These are phyloP conservation scores for Aspergillus sp. DNA, from an alignment of 2,329 filamentous ascomycete species.

Conservation along the genomic window DNA sequence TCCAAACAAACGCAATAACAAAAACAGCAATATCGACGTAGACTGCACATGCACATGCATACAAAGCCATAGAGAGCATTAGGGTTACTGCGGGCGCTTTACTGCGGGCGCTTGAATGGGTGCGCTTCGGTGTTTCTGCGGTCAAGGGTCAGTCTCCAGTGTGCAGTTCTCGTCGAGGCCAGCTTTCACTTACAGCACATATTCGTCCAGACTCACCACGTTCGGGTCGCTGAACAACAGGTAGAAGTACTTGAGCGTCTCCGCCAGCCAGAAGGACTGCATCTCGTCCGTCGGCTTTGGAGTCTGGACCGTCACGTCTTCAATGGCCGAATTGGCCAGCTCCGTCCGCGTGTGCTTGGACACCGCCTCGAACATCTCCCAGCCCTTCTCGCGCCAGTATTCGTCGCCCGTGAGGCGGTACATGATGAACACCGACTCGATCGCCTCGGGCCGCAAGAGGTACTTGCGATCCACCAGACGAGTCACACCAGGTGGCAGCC, in stretches of 20 bases:
- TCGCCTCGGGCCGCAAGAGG: conserved; percentile 66
- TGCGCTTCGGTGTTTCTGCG: conserved; percentile 45
- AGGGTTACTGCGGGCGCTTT: conserved; percentile 32
- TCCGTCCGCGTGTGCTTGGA: conserved; percentile 62
- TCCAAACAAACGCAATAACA: conserved; percentile 4
- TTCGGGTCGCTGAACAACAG: conserved; percentile 49
- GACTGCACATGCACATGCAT: conserved; percentile 11
- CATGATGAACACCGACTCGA: conserved; percentile 78
- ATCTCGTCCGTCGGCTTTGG: conserved; percentile 60
- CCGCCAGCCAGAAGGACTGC: conserved; percentile 73
- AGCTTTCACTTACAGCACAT: conserved; percentile 44
- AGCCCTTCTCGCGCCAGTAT: conserved; percentile 68
- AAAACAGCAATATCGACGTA: conserved; percentile 7
- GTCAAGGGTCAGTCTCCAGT: conserved; percentile 6
- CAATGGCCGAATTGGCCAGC: conserved; percentile 65
- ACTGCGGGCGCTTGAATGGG: conserved; percentile 39
- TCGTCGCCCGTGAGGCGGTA: conserved; percentile 71
- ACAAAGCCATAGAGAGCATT: conserved; percentile 14
- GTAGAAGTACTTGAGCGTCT: conserved; percentile 53
- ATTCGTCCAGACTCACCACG: conserved; percentile 50
- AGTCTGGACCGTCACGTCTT: conserved; percentile 61
- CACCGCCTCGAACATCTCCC: conserved; percentile 71
- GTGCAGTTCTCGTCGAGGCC: not conserved
- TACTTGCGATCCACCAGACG: conserved; percentile 43
- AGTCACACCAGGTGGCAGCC: conserved; percentile 46